Conservation (phyloP, 441 rosid species). For the Gossypium lobatum region DNA sequence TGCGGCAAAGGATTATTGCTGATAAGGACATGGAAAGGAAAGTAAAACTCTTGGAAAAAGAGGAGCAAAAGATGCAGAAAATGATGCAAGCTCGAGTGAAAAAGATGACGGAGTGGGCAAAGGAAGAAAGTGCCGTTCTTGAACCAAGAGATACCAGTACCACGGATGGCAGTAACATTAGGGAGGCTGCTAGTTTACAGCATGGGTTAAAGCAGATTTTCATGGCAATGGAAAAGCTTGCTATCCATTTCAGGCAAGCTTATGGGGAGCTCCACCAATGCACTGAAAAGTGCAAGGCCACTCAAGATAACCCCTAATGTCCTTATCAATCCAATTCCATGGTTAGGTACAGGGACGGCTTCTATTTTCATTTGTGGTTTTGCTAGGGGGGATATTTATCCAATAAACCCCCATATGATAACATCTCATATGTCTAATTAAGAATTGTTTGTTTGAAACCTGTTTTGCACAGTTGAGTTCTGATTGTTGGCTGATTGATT, state of each 20-base stretch:
- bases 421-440: background rate
- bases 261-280: slow-evolving; percentile 26
- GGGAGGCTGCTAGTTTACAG: slow-evolving; percentile 20
- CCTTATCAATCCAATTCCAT: background rate
- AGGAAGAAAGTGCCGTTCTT: slow-evolving; percentile 12
- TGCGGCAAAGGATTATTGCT: slow-evolving; percentile 29
- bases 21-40: slow-evolving; percentile 36
- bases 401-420: background rate
- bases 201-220: slow-evolving; percentile 27
- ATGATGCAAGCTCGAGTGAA: slow-evolving; percentile 16
- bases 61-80: slow-evolving; percentile 32
- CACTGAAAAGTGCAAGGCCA: slow-evolving; percentile 14
- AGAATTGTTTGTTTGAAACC: background rate
- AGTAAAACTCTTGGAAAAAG: slow-evolving; percentile 32
- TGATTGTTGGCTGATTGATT: background rate
- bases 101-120: slow-evolving; percentile 14
- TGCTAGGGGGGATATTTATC: background rate
- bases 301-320: background rate
- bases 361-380: background rate
- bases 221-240: slow-evolving; percentile 36
- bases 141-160: background rate
- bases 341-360: background rate
- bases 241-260: slow-evolving; percentile 25
- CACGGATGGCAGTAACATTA: background rate
- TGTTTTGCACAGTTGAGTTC: background rate